Conservation (phyloP, 2,329 filamentous ascomycete species). For the Pseudogymnoascus sp. region DNA sequence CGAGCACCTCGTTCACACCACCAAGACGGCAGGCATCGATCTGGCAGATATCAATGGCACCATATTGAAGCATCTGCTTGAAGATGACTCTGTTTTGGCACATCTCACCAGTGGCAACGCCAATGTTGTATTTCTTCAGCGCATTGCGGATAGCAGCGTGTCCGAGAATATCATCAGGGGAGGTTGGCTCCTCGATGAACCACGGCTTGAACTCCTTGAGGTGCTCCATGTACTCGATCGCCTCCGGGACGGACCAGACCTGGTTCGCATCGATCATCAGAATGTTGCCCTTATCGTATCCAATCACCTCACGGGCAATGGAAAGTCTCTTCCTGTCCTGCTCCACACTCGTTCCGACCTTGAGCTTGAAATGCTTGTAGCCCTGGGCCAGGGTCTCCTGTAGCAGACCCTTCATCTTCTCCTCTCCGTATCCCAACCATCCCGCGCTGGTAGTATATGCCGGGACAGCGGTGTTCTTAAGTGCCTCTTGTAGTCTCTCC, state of each 20-base stretch:
- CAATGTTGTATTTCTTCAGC: conserved; percentile 61
- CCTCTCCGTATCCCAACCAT: conserved; percentile 78
- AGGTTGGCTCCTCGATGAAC: conserved; percentile 91
- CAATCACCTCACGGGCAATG: conserved; percentile 70
- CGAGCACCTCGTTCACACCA: conserved; percentile 81
- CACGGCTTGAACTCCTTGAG: conserved; percentile 74
- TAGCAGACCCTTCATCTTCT: conserved; percentile 69
- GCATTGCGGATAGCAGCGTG: conserved; percentile 76
- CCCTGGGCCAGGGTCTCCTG: conserved; percentile 64
- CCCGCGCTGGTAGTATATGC: conserved; percentile 84
- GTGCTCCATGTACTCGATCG: conserved; percentile 73
- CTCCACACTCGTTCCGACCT: conserved; percentile 65
- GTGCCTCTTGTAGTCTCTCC: conserved; percentile 60
- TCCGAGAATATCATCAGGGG: conserved; percentile 76
- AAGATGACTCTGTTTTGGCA: conserved; percentile 88
- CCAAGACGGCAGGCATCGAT: conserved; percentile 82
- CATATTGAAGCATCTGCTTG: conserved; percentile 74
- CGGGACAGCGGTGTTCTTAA: conserved; percentile 64
- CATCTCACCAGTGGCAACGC: conserved; percentile 87
- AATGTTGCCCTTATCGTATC: conserved; percentile 71
- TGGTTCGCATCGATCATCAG: conserved; percentile 91
- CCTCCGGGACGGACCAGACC: conserved; percentile 80
- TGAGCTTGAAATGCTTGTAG: conserved; percentile 80
- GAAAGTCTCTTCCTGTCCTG: conserved; percentile 59
- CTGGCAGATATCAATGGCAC: conserved; percentile 81